Base-by-base conservation (phyloP, 2,329 filamentous ascomycete genomes). In the Sclerotinia subarctica region DNA sequence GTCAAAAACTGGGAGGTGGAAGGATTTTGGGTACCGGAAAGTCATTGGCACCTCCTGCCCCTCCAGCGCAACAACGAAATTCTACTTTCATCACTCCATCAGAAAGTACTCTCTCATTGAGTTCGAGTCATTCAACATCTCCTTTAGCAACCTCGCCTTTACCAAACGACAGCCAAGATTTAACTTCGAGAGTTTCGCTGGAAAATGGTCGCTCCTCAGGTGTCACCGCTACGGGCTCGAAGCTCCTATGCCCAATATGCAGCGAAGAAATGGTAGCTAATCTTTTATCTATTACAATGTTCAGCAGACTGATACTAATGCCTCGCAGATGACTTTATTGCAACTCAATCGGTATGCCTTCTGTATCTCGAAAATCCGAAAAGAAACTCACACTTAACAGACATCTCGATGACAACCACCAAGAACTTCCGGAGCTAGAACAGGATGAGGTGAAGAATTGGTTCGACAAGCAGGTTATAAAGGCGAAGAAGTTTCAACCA, bases 191-290 rank as follows among this genome's bases (percentile, higher is more conserved):
- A 76, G 90, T 97, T 74, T 93, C 90, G 66, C 81, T 95, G 63
- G 86, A 86, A 53, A 84, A 86, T 80, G 82, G 83, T 70, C 82
- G 83, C 52, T 80, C 82, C 74, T 81, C 81, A 57, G 79, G 80
- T 66, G 80, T 80, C 60, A 78, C 79, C 24, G 84, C 87, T 64
- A 81, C 87, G 67, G 86, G 85, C 73, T 86, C 86, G 72, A 86
- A 86, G 78, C 87, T 99, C 69, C 88, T 94, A 67, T 99, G 95
- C 78, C 95, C 95, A n/a, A 99, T 99, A 77, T 99, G 95, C 80
- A 93, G 89, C 74, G 96, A 98, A 81, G 94, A 97, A 79, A 99
- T 99, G 95, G 93, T 95, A 81, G 29, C 72, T 69, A 49, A 53
- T 46, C 46, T n/a, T 60, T 59, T 29, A 57, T 52, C 26, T 17